Evolutionary conservation across 2,329 filamentous ascomycete species (phyloP).

Genomic region (Trichophyton simii): DNA sequence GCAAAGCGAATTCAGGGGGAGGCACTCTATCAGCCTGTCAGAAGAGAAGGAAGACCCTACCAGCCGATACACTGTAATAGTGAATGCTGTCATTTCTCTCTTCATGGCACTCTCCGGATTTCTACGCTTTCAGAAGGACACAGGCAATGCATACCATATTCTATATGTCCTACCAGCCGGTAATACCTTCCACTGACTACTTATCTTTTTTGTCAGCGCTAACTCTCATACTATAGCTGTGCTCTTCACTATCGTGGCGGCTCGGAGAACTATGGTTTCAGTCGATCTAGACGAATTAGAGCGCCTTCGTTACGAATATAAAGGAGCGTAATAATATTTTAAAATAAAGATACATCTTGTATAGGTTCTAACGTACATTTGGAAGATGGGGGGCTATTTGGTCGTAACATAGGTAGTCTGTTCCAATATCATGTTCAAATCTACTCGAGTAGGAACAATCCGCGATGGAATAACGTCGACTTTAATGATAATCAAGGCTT

Average conservation of each 20-base stretch:
- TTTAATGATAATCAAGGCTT: neutral
- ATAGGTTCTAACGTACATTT: neutral
- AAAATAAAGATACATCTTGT: neutral
- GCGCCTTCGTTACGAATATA: conserved; percentile 30
- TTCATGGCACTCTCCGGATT: conserved; percentile 21
- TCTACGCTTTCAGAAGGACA: conserved; percentile 12
- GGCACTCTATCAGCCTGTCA: conserved; percentile 16
- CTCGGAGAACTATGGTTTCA: conserved; percentile 25
- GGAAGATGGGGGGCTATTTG: too few relatives aligned
- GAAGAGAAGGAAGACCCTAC: conserved; percentile 9
- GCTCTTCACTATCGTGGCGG: conserved; percentile 22
- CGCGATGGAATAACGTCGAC: too few relatives aligned
- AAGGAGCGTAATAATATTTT: conserved; percentile 22
- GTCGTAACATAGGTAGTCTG: too few relatives aligned
- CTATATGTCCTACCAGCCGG: conserved; percentile 29
- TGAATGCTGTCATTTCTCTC: conserved; percentile 21
- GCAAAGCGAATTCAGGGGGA: conserved; percentile 20
- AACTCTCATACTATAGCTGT: conserved; percentile 19
- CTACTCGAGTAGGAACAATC: too few relatives aligned
- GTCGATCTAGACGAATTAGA: conserved; percentile 29
- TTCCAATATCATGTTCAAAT: too few relatives aligned
- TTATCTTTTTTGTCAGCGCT: neutral
- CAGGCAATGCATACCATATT: conserved; percentile 15
- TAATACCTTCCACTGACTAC: conserved; percentile 16
- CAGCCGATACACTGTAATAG: conserved; percentile 17